Conservation (phyloP, 2,329 filamentous ascomycete species). For the Fusarium nygamai region DNA sequence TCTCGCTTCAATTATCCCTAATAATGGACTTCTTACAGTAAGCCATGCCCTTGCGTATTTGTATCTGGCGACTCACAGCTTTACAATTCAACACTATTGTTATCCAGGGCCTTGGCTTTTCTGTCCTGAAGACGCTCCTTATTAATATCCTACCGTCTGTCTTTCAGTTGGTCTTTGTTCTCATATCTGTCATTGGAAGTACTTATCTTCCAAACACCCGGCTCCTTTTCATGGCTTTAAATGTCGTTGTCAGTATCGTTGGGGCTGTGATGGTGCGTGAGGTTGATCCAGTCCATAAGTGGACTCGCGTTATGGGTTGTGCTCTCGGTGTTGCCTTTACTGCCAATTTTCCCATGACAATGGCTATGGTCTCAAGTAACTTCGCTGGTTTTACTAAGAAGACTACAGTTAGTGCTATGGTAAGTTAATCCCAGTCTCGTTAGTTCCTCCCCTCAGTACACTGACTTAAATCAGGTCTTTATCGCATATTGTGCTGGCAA, state of each 20-base stretch:
- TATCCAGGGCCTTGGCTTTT: neutral
- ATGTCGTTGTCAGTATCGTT: neutral
- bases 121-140: neutral
- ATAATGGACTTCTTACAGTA: neutral
- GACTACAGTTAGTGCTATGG: neutral
- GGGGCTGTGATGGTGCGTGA: neutral
- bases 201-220: neutral
- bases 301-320: neutral
- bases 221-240: neutral
- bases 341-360: neutral
- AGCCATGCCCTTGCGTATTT: fast-evolving
- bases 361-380: neutral
- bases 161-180: neutral
- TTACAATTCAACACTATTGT: neutral
- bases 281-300: neutral
- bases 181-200: neutral
- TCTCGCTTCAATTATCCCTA: neutral
- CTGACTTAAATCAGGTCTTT: neutral
- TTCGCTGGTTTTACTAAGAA: neutral
- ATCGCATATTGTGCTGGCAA: neutral
- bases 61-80: neutral
- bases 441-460: no score
- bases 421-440: fast-evolving
- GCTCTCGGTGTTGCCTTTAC: neutral
- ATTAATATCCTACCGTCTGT: neutral